A percentile compares a stretch with the other conserved stretches of the same genome.
These are phyloP conservation scores for Neonectria neomacrospora DNA, from an alignment of 2,329 filamentous ascomycete species.

Conservation along the genomic window DNA sequence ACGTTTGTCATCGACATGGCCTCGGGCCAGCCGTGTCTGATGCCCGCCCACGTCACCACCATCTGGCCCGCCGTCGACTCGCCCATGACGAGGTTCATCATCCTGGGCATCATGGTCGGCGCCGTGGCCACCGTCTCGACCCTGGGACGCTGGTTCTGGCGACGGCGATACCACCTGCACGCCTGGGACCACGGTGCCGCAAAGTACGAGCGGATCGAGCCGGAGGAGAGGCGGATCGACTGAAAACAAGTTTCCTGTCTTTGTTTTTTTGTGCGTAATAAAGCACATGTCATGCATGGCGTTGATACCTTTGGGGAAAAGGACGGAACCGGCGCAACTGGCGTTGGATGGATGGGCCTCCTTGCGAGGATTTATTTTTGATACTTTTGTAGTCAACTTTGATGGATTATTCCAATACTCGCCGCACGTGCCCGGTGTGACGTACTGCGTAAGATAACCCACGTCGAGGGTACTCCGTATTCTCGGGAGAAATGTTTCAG, in stretches of 20 bases:
- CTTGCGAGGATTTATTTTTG: not conserved
- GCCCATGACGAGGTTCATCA: conserved; percentile 17
- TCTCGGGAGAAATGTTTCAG: conserved; percentile 1
- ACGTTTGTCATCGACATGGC: conserved; percentile 43
- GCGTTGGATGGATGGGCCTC: conserved; percentile 2
- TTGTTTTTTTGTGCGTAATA: not conserved
- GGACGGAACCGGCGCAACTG: conserved; percentile 5
- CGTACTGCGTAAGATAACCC: not conserved
- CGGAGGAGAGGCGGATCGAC: conserved; percentile 34
- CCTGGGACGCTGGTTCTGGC: conserved; percentile 25
- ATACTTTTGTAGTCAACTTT: not conserved
- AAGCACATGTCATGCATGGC: conserved; percentile 10
- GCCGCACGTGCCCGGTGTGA: not conserved
- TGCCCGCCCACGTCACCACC: conserved; percentile 35
- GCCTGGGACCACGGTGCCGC: conserved; percentile 16
- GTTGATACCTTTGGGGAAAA: conserved; percentile 28
- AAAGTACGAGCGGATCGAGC: conserved; percentile 29
- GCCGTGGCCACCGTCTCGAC: conserved; percentile 7
- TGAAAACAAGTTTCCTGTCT: conserved; percentile 6
- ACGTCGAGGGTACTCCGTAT: not conserved
- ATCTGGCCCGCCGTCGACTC: conserved; percentile 27
- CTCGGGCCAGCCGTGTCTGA: conserved; percentile 39
- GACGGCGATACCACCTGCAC: conserved; percentile 18
- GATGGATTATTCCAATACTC: not conserved
- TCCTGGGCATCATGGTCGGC: conserved; percentile 15